Percentiles rank a stretch among this genome's conserved stretches.
Evolutionary conservation across 2,329 filamentous ascomycete genomes (phyloP).

Genomic region (Apiospora hydei): DNA sequence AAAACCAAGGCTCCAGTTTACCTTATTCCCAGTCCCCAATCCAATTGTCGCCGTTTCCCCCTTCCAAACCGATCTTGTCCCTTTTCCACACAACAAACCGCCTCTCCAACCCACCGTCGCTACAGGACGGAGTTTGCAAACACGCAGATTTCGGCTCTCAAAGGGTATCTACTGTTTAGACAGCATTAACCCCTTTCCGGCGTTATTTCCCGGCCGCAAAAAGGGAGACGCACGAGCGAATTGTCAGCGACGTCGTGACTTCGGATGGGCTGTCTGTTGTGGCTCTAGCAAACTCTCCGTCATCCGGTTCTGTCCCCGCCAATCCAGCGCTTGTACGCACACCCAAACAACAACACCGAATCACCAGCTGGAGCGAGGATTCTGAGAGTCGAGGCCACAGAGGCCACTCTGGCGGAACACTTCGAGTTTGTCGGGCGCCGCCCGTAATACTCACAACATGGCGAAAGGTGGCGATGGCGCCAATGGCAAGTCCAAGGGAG

Average conservation of each 20-base stretch:
- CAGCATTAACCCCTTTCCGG: not conserved
- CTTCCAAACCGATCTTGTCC: slow-evolving; percentile 13
- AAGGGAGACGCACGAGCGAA: slow-evolving; percentile 14
- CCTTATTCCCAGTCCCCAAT: slow-evolving; percentile 23
- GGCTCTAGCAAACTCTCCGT: slow-evolving; percentile 8
- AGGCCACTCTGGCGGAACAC: slow-evolving; percentile 50
- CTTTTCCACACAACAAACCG: slow-evolving; percentile 22
- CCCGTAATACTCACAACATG: slow-evolving; percentile 48
- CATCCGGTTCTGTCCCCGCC: slow-evolving; percentile 6
- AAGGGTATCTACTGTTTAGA: slow-evolving; percentile 3
- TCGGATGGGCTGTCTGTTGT: slow-evolving; percentile 20
- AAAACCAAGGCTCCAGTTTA: slow-evolving; percentile 22
- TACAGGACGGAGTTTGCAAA: slow-evolving; percentile 16
- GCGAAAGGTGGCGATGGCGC: slow-evolving; percentile 42
- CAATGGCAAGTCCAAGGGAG: slow-evolving; percentile 27
- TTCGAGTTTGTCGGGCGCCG: slow-evolving; percentile 52
- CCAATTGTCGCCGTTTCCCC: slow-evolving; percentile 19
- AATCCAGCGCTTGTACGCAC: slow-evolving; percentile 5
- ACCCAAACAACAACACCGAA: slow-evolving; percentile 23
- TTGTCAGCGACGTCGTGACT: slow-evolving; percentile 20
- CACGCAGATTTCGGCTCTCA: slow-evolving; percentile 13
- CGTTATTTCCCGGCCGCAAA: not conserved
- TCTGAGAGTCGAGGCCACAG: slow-evolving; percentile 36
- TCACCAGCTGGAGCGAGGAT: not conserved
- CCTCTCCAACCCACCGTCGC: slow-evolving; percentile 7